phyloP scores from a whole-genome alignment of 2,329 filamentous ascomycete species.

The Ophiostoma fasciatum region DNA sequence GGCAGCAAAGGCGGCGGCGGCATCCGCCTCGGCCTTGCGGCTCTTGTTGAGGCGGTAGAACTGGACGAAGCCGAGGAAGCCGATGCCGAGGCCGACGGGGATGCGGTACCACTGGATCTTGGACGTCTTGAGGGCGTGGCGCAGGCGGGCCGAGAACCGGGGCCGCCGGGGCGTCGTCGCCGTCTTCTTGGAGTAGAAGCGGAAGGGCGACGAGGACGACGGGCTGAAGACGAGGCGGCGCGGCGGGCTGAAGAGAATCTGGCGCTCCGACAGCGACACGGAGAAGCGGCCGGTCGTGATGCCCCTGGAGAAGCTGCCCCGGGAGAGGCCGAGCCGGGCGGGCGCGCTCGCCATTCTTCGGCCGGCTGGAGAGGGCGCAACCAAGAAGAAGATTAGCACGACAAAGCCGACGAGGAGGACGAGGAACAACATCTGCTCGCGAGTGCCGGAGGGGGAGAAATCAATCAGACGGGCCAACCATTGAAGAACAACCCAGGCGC shows the following conservation, averaged over 20 bases:
- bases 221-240: constrained; percentile 5
- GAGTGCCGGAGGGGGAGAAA: too few relatives aligned
- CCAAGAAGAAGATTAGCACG: constrained; percentile 8
- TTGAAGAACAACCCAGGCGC: constrained; percentile 7
- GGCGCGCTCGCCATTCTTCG: constrained; percentile 11
- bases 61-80: constrained; percentile 68
- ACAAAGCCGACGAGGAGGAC: constrained; percentile 4
- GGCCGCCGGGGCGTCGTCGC: constrained; percentile 30
- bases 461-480: constrained; percentile 5
- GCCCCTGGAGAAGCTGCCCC: constrained; percentile 11
- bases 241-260: constrained; percentile 10
- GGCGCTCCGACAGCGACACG: constrained; percentile 9
- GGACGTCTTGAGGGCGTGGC: constrained; percentile 33
- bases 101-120: constrained; percentile 81
- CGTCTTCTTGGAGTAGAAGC: constrained; percentile 26
- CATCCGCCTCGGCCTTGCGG: constrained; percentile 36
- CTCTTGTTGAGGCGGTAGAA: constrained; percentile 57
- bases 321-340: constrained; percentile 12
- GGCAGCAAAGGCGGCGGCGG: constrained; percentile 25
- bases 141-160: constrained; percentile 36
- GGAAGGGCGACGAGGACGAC: constrained; percentile 11
- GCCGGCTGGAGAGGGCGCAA: constrained; percentile 7
- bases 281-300: constrained; percentile 10
- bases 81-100: constrained; percentile 72
- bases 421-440: constrained; percentile 8